phyloP scores from a whole-genome alignment of 148 eudicot genomes.

The Linanthus parryae region DNA sequence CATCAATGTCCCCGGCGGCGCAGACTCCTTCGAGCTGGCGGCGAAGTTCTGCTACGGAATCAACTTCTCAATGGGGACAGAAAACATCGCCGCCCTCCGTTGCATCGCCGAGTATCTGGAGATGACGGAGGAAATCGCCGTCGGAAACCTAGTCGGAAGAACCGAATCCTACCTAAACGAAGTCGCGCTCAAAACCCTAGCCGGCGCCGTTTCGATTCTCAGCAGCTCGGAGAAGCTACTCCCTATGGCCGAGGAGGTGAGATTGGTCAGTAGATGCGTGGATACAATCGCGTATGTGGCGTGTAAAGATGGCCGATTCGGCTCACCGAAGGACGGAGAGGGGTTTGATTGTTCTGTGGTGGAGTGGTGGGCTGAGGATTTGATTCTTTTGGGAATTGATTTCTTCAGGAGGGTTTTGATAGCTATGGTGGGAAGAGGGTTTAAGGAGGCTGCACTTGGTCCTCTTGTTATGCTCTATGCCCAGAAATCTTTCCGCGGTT shows the following conservation, averaged over 20 bases:
- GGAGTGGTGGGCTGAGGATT: slow-evolving; percentile 98
- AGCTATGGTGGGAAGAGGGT: slow-evolving; percentile 83
- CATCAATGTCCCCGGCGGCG: slow-evolving; percentile 66
- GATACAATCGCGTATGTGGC: slow-evolving; percentile 67
- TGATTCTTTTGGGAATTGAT: slow-evolving; percentile 63
- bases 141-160: slow-evolving; percentile 58
- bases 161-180: slow-evolving; percentile 62
- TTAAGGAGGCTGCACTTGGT: slow-evolving; percentile 70
- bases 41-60: slow-evolving; percentile 89
- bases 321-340: slow-evolving; percentile 24
- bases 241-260: slow-evolving; percentile 64
- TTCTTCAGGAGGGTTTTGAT: slow-evolving; percentile 71
- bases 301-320: slow-evolving; percentile 47
- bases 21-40: slow-evolving; percentile 71
- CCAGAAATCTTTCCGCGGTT: slow-evolving; percentile 78
- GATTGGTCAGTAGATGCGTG: slow-evolving; percentile 69
- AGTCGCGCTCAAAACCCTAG: slow-evolving; percentile 59
- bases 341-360: slow-evolving; percentile 31
- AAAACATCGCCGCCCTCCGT: slow-evolving; percentile 66
- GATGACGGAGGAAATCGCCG: slow-evolving; percentile 83
- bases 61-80: slow-evolving; percentile 59
- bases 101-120: slow-evolving; percentile 78
- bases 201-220: slow-evolving; percentile 51
- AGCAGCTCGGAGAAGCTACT: slow-evolving; percentile 53
- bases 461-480: slow-evolving; percentile 90